A percentile compares a stretch with the other conserved stretches of the same genome.
Evolutionary conservation across 805 yeast genomes (phyloP).

Genomic region (Spathaspora passalidarum): DNA sequence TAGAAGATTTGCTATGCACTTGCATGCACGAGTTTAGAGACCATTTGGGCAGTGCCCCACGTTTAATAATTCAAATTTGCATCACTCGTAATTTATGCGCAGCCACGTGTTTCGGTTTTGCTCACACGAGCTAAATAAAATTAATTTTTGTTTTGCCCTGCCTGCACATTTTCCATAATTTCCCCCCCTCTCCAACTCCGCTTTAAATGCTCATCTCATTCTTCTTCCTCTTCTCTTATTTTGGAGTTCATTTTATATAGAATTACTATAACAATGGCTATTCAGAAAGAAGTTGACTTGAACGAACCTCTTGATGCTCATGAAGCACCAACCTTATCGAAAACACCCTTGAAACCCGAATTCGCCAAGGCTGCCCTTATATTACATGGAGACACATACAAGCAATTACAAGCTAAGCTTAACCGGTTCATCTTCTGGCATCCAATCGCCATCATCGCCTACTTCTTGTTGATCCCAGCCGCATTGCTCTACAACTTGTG

Average conservation of each 20-base stretch:
- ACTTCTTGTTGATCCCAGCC: slow-evolving; percentile 18
- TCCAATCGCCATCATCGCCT: slow-evolving; percentile 33
- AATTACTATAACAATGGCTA: slow-evolving; percentile 23
- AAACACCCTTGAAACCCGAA: slow-evolving; percentile 52
- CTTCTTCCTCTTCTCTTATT: neutral
- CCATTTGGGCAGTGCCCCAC: no score
- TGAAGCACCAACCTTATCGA: slow-evolving; percentile 51
- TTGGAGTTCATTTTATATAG: no score
- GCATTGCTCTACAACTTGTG: slow-evolving; percentile 19
- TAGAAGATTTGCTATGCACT: no score
- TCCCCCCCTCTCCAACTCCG: no score
- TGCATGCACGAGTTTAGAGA: no score
- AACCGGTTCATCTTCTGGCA: slow-evolving; percentile 47
- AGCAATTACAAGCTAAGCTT: slow-evolving; percentile 45
- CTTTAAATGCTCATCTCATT: no score
- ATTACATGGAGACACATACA: slow-evolving; percentile 59
- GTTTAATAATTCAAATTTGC: no score
- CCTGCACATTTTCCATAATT: no score
- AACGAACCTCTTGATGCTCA: slow-evolving; percentile 52
- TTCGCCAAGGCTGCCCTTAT: slow-evolving; percentile 58
- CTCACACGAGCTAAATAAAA: no score
- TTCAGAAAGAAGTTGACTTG: slow-evolving; percentile 52
- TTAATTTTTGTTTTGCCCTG: no score
- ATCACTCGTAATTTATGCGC: no score
- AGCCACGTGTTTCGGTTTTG: no score